These are phyloP conservation scores for Staphylotrichum longicolle DNA, from an alignment of 495 filamentous ascomycete species.

Conservation along the genomic window DNA sequence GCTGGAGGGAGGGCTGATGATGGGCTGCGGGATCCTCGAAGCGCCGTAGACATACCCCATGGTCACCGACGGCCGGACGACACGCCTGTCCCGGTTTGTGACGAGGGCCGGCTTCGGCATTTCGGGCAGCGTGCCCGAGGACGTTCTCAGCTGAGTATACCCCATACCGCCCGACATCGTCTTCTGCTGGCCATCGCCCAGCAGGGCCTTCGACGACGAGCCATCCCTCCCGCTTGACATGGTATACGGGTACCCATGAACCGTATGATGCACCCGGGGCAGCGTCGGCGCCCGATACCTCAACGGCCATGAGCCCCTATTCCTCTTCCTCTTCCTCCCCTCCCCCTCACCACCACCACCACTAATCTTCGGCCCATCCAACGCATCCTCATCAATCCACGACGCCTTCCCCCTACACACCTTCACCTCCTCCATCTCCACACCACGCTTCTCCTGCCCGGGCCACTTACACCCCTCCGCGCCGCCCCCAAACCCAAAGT, in stretches of 20 bases:
- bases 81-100: slow-evolving; percentile 4
- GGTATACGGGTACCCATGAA: slow-evolving; percentile 18
- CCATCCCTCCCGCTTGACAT: not conserved
- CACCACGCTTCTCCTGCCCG: not conserved
- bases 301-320: slow-evolving; percentile 28
- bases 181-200: not conserved
- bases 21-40: slow-evolving; percentile 8
- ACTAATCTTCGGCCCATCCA: slow-evolving; percentile 41
- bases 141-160: slow-evolving; percentile 22
- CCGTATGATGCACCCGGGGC: slow-evolving; percentile 22
- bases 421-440: slow-evolving; percentile 3
- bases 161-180: not conserved
- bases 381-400: slow-evolving; percentile 45
- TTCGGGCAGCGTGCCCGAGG: slow-evolving; percentile 19
- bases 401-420: slow-evolving; percentile 26
- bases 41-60: slow-evolving; percentile 11
- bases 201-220: slow-evolving; percentile 12
- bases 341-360: slow-evolving; percentile 13
- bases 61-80: slow-evolving; percentile 11
- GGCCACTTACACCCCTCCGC: slow-evolving; percentile 12
- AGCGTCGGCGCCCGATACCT: slow-evolving; percentile 23
- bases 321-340: slow-evolving; percentile 16
- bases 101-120: slow-evolving; percentile 25
- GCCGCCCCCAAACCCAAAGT: slow-evolving; percentile 2
- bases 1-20: slow-evolving; percentile 1